Evolutionary conservation across 1,139 yeast genomes (phyloP).

Genomic region (Lipomyces yarrowii): DNA sequence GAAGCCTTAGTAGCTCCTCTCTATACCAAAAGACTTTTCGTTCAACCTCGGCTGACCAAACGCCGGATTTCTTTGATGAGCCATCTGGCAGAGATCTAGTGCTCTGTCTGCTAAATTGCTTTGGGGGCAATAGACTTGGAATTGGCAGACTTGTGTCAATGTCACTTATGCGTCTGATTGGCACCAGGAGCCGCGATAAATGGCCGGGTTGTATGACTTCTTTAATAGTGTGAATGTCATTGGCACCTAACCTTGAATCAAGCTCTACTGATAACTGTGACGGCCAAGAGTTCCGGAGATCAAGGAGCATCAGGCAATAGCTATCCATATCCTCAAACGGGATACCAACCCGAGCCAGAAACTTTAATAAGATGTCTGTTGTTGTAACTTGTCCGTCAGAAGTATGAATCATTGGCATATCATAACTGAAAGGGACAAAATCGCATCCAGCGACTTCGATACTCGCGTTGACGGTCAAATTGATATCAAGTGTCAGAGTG

Average conservation of each 20-base stretch:
- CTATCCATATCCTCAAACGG: slow-evolving; percentile 46
- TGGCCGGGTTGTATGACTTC: slow-evolving; percentile 51
- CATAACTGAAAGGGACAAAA: slow-evolving; percentile 53
- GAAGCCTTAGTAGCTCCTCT: slow-evolving; percentile 57
- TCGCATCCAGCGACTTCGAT: slow-evolving; percentile 77
- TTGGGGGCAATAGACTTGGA: slow-evolving; percentile 69
- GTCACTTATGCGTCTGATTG: slow-evolving; percentile 59
- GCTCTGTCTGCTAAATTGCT: slow-evolving; percentile 42
- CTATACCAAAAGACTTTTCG: slow-evolving; percentile 81
- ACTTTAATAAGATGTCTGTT: slow-evolving; percentile 12
- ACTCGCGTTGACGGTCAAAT: slow-evolving; percentile 68
- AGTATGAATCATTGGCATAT: slow-evolving; percentile 24
- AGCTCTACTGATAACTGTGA: slow-evolving; percentile 42
- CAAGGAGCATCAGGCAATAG: slow-evolving; percentile 66
- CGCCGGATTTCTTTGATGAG: not conserved
- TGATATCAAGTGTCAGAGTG: slow-evolving; percentile 62
- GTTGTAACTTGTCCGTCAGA: slow-evolving; percentile 8
- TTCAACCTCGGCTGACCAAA: slow-evolving; percentile 42
- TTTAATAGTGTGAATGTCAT: slow-evolving; percentile 34
- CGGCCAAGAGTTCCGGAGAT: slow-evolving; percentile 70
- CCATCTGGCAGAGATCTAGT: not conserved
- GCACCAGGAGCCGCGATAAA: slow-evolving; percentile 67
- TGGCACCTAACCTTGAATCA: slow-evolving; percentile 35
- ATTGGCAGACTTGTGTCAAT: slow-evolving; percentile 56
- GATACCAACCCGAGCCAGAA: slow-evolving; percentile 24